Base-by-base conservation (phyloP, 2,329 filamentous ascomycete species). In the Cladosporium halotolerans region DNA sequence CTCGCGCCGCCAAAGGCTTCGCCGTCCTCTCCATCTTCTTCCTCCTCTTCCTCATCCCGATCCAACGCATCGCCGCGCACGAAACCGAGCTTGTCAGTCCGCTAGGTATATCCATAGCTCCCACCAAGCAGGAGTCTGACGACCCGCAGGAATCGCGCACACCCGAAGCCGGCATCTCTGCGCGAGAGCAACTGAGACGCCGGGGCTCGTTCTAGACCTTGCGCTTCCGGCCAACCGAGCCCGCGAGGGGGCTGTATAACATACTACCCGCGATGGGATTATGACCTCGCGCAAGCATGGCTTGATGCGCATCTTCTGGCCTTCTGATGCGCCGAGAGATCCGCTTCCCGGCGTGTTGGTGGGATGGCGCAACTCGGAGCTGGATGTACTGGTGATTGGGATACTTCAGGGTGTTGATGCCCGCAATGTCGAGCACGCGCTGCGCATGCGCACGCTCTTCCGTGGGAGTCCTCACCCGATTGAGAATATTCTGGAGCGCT, bases 241-340 rank as follows among this genome's bases (percentile, higher is more conserved):
- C 23, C 4, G 7, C 23, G 23, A 28, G n/a, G 28, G 40, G 40
- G 48, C 18, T n/a, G 36, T 32, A 38, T 14, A 16, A 36, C 40
- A 38, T 40, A 41, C 32, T 36, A 9, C 48, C 50, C 61, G 75
- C 64, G 63, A 79, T 82, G 79, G 73, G 76, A 82, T 77, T 70
- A 84, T 84, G 81, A 76, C 81, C 70, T 75, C 76, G 73, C 75
- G 75, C 64, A 80, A 93, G 88, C 62, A 69, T 69, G 91, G 88
- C 67, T 79, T 97, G 77, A 89, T 97, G 85, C 89, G 93, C 77
- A 85, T 99, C 76, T 97, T 99, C 76, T 99, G 93, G 93, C 95
- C 93, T 65, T 87, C 87, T 66, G 91, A 79, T 73, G 83, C 89
- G 66, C 79, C 81, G 52, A 80, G 78, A 70, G 87, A 85, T 52